Base-by-base conservation (phyloP, 23 red algal species). In the Gracilaria caudata region DNA sequence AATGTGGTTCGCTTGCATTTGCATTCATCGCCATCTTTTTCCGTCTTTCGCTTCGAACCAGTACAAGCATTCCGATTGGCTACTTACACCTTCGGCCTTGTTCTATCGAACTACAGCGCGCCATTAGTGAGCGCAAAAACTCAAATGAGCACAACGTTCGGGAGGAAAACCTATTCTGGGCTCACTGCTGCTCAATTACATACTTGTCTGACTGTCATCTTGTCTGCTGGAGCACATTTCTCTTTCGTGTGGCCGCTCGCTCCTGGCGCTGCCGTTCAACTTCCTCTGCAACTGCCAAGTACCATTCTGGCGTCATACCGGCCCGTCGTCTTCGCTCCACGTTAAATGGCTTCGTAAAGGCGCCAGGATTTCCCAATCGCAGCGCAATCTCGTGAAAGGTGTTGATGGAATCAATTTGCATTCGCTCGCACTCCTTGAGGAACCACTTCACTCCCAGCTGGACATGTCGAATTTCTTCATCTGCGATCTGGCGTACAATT, bases 261-360 rank as follows among this genome's bases (percentile, higher is more conserved):
- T 77, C 89, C 38, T 45, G 29, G 14, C 79, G 38, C 45, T 75
- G 51, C n/a, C 68, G 39, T 71, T 75, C 72, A 81, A 93, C 85
- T 57, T 79, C 73, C 20, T 93, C 92, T 19, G 82, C 84, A 59
- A 95, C 86, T 25, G 93, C 86, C 56, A 88, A 11, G 56, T 95
- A 95, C 93, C 93, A 95, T 32, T 95, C 93, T n/a, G 74, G 75
- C 20, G 44, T 49, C 54, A 95, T 76, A 11, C 93, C 93, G 12
- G 93, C 93, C 37, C 34, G 40, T 26, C 40, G 30, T 40, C 93
- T 51, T 35, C 84, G 23, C 51, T 89, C 73, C 26, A 40, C 78
- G 54, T 95, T 90, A 46, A 95, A 95, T n/a, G 93, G 93, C 49
- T 79, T 86, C 11, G 71, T 28, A 64, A 95, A 89, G 7, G 93